phyloP scores from a whole-genome alignment of 192 early-diverging fungal genomes.

The Gaertneriomyces semiglobifer region DNA sequence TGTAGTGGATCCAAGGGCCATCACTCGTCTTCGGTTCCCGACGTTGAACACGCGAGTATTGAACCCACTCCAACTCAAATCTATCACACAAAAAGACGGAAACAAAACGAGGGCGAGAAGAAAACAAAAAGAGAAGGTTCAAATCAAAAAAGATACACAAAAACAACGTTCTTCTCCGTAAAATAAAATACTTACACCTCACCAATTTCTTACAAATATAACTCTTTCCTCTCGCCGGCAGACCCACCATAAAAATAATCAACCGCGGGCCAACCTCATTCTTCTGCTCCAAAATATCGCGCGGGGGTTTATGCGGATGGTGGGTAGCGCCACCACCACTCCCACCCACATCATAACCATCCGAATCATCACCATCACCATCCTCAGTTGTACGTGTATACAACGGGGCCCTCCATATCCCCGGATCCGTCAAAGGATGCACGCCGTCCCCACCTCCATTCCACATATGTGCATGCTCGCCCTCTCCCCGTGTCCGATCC shows the following conservation, averaged over 20 bases:
- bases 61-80: conserved; percentile 47
- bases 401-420: too few species aligned
- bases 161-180: too few species aligned
- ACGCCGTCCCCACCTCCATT: too few species aligned
- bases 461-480: too few species aligned
- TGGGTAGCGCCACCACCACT: too few species aligned
- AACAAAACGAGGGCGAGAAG: not conserved
- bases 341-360: too few species aligned
- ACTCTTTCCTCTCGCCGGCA: conserved; percentile 91
- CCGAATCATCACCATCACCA: too few species aligned
- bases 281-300: conserved; percentile 44
- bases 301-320: too few species aligned
- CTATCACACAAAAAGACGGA: conserved; percentile 7
- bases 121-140: not conserved
- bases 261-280: conserved; percentile 85
- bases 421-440: too few species aligned
- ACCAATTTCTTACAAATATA: conserved; percentile 93
- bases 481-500: too few species aligned
- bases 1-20: conserved; percentile 14
- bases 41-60: conserved; percentile 84
- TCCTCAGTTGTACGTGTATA: too few species aligned
- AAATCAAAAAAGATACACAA: conserved; percentile 4
- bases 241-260: conserved; percentile 87
- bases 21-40: conserved; percentile 83
- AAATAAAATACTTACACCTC: conserved; percentile 70